phyloP scores from a whole-genome alignment of 495 filamentous ascomycete genomes.

The Acidiella bohemica region DNA sequence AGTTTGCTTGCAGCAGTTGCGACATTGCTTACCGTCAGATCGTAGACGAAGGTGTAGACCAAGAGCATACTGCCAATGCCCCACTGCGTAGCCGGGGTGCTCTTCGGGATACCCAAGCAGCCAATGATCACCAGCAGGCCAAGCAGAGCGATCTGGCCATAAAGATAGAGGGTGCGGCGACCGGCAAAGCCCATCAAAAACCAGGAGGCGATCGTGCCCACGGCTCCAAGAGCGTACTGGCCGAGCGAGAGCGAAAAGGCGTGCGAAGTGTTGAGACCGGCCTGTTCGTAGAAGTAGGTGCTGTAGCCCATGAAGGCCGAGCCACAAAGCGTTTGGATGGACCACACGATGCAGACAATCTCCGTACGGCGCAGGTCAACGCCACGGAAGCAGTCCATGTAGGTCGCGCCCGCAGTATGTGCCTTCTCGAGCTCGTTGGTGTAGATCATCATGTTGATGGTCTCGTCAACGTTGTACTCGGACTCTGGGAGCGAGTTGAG shows the following conservation, averaged over 20 bases:
- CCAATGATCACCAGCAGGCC: constrained; percentile 45
- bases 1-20: too few relatives aligned
- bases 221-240: constrained; percentile 28
- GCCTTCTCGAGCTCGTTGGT: constrained; percentile 28
- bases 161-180: constrained; percentile 27
- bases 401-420: constrained; percentile 22
- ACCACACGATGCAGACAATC: constrained; percentile 44
- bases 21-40: too few relatives aligned
- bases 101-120: constrained; percentile 48
- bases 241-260: constrained; percentile 25
- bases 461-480: constrained; percentile 28
- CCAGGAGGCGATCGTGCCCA: constrained; percentile 26
- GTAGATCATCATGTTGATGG: constrained; percentile 27
- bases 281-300: constrained; percentile 63
- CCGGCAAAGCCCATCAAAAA: constrained; percentile 26
- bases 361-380: constrained; percentile 28
- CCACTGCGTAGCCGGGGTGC: constrained; percentile 42
- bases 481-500: constrained; percentile 22
- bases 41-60: constrained; percentile 59
- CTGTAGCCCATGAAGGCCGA: constrained; percentile 62
- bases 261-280: constrained; percentile 34
- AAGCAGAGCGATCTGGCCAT: constrained; percentile 13
- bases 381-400: constrained; percentile 28
- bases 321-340: constrained; percentile 65
- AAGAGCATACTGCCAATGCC: constrained; percentile 61